Percentiles rank a stretch among this genome's conserved stretches.
Conservation (phyloP, 192 early-diverging fungal species). For the Kappamyces sp. region DNA sequence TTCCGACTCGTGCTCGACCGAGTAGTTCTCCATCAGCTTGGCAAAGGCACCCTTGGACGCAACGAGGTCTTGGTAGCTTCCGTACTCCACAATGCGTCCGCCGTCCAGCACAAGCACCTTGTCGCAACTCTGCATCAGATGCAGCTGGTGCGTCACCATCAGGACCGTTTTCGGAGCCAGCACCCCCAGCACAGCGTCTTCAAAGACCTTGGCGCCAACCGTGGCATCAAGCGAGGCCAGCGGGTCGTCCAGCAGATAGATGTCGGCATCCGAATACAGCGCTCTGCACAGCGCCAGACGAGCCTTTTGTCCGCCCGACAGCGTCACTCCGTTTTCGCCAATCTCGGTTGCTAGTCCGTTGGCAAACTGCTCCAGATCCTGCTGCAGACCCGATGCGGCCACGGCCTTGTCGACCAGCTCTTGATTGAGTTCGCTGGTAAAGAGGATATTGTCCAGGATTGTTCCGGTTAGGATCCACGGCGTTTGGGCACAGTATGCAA, state of each 20-base stretch:
- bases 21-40: not conserved
- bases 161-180: constrained; percentile 15
- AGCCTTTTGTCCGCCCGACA: constrained; percentile 90
- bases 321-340: constrained; percentile 84
- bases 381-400: constrained; percentile 33
- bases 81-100: constrained; percentile 11
- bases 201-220: constrained; percentile 19
- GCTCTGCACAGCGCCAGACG: constrained; percentile 52
- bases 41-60: not conserved
- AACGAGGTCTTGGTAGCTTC: constrained; percentile 23
- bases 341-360: constrained; percentile 41
- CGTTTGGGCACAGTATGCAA: constrained; percentile 38
- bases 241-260: constrained; percentile 64
- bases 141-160: constrained; percentile 24
- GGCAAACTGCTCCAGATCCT: constrained; percentile 29
- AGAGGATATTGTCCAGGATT: constrained; percentile 42
- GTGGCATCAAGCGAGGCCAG: constrained; percentile 45
- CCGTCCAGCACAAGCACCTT: constrained; percentile 15
- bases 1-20: no score
- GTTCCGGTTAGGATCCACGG: constrained; percentile 42
- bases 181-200: not conserved
- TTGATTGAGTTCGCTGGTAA: constrained; percentile 27
- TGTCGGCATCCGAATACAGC: constrained; percentile 56
- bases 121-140: constrained; percentile 19
- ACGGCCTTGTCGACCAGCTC: constrained; percentile 28